phyloP scores from a whole-genome alignment of 768 basidiomycete genomes.

The Tulasnella sp. region DNA sequence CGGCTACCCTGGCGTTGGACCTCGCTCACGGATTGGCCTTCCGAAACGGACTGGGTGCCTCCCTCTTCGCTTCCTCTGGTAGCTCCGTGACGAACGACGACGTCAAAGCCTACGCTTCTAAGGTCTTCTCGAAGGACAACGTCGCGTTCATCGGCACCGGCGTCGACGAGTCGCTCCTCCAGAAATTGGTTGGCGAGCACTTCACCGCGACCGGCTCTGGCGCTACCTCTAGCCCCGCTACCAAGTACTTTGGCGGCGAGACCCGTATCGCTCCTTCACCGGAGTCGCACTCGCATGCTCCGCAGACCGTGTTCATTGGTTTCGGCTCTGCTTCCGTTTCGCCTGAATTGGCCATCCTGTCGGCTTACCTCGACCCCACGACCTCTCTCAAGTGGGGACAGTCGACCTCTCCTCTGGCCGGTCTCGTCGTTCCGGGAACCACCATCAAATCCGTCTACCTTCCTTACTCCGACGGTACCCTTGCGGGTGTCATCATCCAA shows the following conservation, averaged over 20 bases:
- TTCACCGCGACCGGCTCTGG: conserved; percentile 39
- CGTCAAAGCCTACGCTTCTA: conserved; percentile 59
- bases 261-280: conserved; percentile 47
- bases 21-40: conserved; percentile 84
- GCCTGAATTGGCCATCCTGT: conserved; percentile 66
- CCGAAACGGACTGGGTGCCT: conserved; percentile 85
- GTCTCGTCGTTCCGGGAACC: conserved; percentile 44
- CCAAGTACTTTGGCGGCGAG: conserved; percentile 77
- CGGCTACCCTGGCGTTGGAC: conserved; percentile 66
- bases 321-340: conserved; percentile 60
- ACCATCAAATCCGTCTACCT: conserved; percentile 65
- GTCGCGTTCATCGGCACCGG: conserved; percentile 82
- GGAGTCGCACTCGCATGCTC: conserved; percentile 35
- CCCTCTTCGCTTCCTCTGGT: conserved; percentile 73
- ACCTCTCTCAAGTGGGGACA: conserved; percentile 81
- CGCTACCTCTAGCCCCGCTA: conserved; percentile 22
- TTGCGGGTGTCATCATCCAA: conserved; percentile 75
- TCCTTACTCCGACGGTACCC: conserved; percentile 83
- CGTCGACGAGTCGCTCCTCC: conserved; percentile 59
- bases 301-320: conserved; percentile 76
- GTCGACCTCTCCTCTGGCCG: conserved; percentile 56
- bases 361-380: conserved; percentile 66
- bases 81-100: conserved; percentile 50
- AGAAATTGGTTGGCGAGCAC: conserved; percentile 58
- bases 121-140: conserved; percentile 67